Percentiles rank a stretch among this genome's conserved stretches.
phyloP scores from a whole-genome alignment of 768 basidiomycete species.

The Coprinellus micaceus region DNA sequence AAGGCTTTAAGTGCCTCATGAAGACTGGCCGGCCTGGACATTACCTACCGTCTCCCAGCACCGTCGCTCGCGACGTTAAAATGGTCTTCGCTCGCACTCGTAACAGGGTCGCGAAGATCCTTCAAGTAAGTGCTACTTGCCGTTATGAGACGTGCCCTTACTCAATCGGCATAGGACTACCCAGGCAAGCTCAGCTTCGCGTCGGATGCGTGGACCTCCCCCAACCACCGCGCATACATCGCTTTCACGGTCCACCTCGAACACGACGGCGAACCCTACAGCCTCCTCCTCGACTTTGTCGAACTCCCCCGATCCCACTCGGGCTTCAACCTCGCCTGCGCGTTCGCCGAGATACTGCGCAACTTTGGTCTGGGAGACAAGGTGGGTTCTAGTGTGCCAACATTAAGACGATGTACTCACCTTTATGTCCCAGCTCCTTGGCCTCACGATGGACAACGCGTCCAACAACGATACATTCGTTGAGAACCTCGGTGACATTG shows the following conservation, averaged over 20 bases:
- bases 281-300: slow-evolving; percentile 33
- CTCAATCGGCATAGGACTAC: not conserved
- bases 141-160: not conserved
- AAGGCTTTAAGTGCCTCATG: not conserved
- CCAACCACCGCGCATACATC: too few species aligned
- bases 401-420: slow-evolving; percentile 20
- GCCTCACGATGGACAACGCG: slow-evolving; percentile 33
- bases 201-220: slow-evolving; percentile 37
- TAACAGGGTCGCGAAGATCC: not conserved
- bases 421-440: slow-evolving; percentile 20
- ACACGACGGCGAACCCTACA: slow-evolving; percentile 21
- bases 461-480: slow-evolving; percentile 32
- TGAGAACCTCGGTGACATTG: slow-evolving; percentile 15
- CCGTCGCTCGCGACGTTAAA: not conserved
- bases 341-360: slow-evolving; percentile 28
- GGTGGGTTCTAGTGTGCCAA: not conserved
- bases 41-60: not conserved
- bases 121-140: not conserved
- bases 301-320: slow-evolving; percentile 33
- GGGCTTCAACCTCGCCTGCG: slow-evolving; percentile 29
- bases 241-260: slow-evolving; percentile 32
- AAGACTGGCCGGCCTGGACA: slow-evolving; percentile 1
- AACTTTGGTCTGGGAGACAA: not conserved
- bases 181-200: not conserved
- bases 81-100: not conserved